Conservation (phyloP, 306 rosid genomes). For the Castanospermum australe region DNA sequence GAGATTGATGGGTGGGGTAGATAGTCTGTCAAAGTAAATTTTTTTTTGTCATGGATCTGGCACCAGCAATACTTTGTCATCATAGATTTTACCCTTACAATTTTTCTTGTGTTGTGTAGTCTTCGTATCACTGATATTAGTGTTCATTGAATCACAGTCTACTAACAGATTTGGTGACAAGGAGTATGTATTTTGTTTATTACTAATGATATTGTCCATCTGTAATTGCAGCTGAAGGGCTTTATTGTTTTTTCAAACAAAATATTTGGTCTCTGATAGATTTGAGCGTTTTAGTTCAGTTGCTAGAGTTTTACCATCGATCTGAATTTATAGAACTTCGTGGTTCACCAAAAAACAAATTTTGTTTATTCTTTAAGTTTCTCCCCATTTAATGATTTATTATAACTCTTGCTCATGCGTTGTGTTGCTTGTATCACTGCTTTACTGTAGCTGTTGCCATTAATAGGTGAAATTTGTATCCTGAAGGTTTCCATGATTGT, state of each 20-base stretch:
- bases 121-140: slow-evolving; percentile 16
- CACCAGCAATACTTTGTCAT: not conserved
- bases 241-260: not conserved
- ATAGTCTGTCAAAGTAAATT: slow-evolving; percentile 2
- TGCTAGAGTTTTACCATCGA: not conserved
- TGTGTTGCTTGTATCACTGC: no score
- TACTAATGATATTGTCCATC: slow-evolving; percentile 29
- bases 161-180: slow-evolving; percentile 29
- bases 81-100: slow-evolving; percentile 14
- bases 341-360: not conserved
- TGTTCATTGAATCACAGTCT: slow-evolving; percentile 15
- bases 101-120: slow-evolving; percentile 22
- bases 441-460: no score
- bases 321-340: not conserved
- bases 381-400: no score
- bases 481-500: not conserved
- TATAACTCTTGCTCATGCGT: not conserved
- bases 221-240: not conserved
- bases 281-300: not conserved
- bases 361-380: no score
- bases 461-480: no score
- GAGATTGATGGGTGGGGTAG: slow-evolving; percentile 46
- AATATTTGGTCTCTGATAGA: not conserved
- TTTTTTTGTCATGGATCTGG: slow-evolving; percentile 13
- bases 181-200: slow-evolving; percentile 28